These are phyloP conservation scores for Aciculoconidium aculeatum DNA, from an alignment of 805 yeast species.

Conservation along the genomic window DNA sequence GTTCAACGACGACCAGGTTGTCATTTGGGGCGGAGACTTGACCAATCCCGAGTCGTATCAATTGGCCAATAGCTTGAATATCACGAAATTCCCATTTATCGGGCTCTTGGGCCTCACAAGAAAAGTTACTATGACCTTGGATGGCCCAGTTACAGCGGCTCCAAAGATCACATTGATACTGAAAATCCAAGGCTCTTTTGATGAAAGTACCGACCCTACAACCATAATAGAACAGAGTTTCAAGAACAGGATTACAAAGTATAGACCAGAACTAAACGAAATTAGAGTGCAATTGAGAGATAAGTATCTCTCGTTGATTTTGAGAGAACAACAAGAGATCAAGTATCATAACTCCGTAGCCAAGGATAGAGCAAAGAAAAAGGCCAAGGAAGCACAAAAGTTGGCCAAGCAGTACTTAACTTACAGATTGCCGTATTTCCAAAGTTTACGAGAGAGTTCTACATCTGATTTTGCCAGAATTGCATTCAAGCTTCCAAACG, in stretches of 20 bases:
- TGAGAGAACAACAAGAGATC: slow-evolving; percentile 68
- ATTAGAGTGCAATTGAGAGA: slow-evolving; percentile 62
- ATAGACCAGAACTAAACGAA: slow-evolving; percentile 54
- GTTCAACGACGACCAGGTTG: slow-evolving; percentile 37
- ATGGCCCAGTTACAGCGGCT: slow-evolving; percentile 46
- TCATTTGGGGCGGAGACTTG: slow-evolving; percentile 87
- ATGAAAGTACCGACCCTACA: slow-evolving; percentile 32
- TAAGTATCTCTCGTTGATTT: slow-evolving; percentile 47
- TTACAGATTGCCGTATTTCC: slow-evolving; percentile 22
- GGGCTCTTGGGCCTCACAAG: slow-evolving; percentile 71
- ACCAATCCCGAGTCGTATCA: slow-evolving; percentile 80
- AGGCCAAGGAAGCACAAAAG: slow-evolving; percentile 19
- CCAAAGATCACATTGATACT: slow-evolving; percentile 58
- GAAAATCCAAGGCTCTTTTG: slow-evolving; percentile 57
- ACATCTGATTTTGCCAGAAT: slow-evolving; percentile 45
- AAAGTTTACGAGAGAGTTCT: slow-evolving; percentile 15
- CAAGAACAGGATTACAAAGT: slow-evolving; percentile 43
- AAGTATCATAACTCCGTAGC: slow-evolving; percentile 69
- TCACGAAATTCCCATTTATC: slow-evolving; percentile 73
- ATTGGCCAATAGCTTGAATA: slow-evolving; percentile 67
- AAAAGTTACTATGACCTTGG: slow-evolving; percentile 46
- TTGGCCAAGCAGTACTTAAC: slow-evolving; percentile 34
- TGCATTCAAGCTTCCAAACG: slow-evolving; percentile 62
- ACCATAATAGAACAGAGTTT: slow-evolving; percentile 34
- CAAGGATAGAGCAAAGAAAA: slow-evolving; percentile 53